phyloP scores from a whole-genome alignment of 1,284 basidiomycete species.

The Fomitopsis schrenkii region DNA sequence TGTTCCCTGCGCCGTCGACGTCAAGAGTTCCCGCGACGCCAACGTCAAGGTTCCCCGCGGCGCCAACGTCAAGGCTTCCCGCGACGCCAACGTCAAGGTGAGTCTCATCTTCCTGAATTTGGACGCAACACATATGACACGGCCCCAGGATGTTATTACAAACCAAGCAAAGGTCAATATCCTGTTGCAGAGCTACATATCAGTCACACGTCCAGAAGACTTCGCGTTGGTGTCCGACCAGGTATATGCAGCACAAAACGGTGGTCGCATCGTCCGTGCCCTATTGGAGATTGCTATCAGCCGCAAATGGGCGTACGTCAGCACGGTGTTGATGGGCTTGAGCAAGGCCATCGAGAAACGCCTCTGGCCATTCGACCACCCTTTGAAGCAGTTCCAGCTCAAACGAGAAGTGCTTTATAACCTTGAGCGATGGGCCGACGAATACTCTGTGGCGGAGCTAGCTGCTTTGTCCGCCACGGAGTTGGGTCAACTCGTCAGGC shows the following conservation, averaged over 20 bases:
- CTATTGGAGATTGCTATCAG: conserved; percentile 93
- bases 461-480: conserved; percentile 69
- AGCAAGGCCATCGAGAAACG: conserved; percentile 93
- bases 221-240: conserved; percentile 97
- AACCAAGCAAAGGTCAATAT: conserved; percentile 93
- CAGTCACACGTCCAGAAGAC: conserved; percentile 79
- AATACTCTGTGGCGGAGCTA: conserved; percentile 77
- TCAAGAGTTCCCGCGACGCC: no score
- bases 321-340: conserved; percentile 82
- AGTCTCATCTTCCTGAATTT: conserved; percentile 9
- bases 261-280: conserved; percentile 90
- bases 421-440: conserved; percentile 81
- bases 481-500: conserved; percentile 81
- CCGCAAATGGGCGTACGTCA: conserved; percentile 85
- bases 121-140: not conserved
- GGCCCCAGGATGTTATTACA: conserved; percentile 66
- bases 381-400: conserved; percentile 78
- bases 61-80: no score
- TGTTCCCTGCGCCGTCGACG: conserved; percentile 53
- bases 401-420: conserved; percentile 81
- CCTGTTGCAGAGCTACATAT: conserved; percentile 90
- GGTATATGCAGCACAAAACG: conserved; percentile 92
- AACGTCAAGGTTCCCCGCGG: no score
- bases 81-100: conserved; percentile 56
- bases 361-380: conserved; percentile 96